phyloP scores from a whole-genome alignment of 1,284 basidiomycete genomes.

The Rugosomyces carneus region DNA sequence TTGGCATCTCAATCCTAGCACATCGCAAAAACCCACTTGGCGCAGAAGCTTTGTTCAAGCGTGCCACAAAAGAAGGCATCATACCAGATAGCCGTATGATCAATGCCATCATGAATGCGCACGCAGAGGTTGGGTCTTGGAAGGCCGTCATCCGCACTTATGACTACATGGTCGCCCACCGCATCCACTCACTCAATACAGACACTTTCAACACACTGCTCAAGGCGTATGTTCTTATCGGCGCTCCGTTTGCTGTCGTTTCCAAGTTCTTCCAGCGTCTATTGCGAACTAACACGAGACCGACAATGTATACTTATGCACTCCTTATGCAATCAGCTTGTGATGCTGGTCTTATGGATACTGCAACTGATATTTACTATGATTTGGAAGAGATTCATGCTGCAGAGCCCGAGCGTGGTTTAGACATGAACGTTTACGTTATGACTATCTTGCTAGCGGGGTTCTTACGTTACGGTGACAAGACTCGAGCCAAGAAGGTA shows the following conservation, averaged over 20 bases:
- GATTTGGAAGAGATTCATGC: constrained; percentile 53
- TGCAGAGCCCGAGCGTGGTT: constrained; percentile 29
- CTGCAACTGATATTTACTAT: constrained; percentile 64
- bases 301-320: constrained; percentile 67
- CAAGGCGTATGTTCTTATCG: constrained; percentile 81
- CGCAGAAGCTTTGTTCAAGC: constrained; percentile 65
- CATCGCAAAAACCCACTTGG: constrained; percentile 59
- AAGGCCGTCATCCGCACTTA: constrained; percentile 66
- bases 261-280: constrained; percentile 61
- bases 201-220: constrained; percentile 75
- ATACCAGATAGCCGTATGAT: constrained; percentile 61
- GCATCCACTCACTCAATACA: constrained; percentile 39
- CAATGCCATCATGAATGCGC: constrained; percentile 75
- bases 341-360: constrained; percentile 63
- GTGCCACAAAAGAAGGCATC: constrained; percentile 56
- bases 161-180: constrained; percentile 52
- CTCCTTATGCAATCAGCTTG: constrained; percentile 82
- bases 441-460: constrained; percentile 86
- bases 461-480: constrained; percentile 58
- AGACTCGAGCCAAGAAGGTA: constrained; percentile 55
- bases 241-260: constrained; percentile 69
- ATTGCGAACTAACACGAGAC: constrained; percentile 41
- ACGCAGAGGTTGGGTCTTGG: constrained; percentile 83
- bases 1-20: constrained; percentile 66
- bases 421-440: constrained; percentile 52